phyloP scores from a whole-genome alignment of 1,139 yeast species.

The Debaryomyces udenii region DNA sequence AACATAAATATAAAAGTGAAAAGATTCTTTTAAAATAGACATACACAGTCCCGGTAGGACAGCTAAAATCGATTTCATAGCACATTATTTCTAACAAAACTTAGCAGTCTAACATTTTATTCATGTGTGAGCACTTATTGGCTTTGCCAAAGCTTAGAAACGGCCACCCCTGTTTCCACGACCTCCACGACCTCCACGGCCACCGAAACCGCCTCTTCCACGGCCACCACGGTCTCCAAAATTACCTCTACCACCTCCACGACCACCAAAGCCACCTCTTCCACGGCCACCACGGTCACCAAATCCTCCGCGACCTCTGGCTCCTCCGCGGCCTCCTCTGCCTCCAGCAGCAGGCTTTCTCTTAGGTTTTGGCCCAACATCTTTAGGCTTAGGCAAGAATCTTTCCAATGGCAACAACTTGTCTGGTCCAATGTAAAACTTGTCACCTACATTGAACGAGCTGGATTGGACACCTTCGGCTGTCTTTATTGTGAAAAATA shows the following conservation, averaged over 20 bases:
- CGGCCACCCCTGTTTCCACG: slow-evolving; percentile 42
- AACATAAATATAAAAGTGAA: slow-evolving; percentile 6
- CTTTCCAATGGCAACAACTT: slow-evolving; percentile 94
- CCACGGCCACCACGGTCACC: slow-evolving; percentile 50
- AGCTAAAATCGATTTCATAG: background rate
- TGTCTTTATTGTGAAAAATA: slow-evolving; percentile 93
- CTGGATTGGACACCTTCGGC: slow-evolving; percentile 94
- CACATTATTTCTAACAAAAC: slow-evolving; percentile 3
- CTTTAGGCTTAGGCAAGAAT: slow-evolving; percentile 91
- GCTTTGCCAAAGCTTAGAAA: slow-evolving; percentile 15
- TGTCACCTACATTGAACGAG: slow-evolving; percentile 94
- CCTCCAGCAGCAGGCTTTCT: slow-evolving; percentile 60
- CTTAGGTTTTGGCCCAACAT: slow-evolving; percentile 74
- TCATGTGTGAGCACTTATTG: too few species aligned
- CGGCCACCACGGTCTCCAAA: slow-evolving; percentile 45
- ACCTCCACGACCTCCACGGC: slow-evolving; percentile 40
- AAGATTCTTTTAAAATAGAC: background rate
- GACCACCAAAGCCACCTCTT: slow-evolving; percentile 24
- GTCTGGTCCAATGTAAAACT: slow-evolving; percentile 93
- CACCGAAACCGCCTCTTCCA: slow-evolving; percentile 35
- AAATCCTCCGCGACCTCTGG: slow-evolving; percentile 44
- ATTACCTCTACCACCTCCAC: slow-evolving; percentile 29
- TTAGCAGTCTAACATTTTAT: too few species aligned
- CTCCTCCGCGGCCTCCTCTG: slow-evolving; percentile 30
- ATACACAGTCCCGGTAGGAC: slow-evolving; percentile 1